A percentile compares a stretch with the other conserved stretches of the same genome.
Conservation (phyloP, 805 yeast genomes). For the Hanseniaspora meyeri region DNA sequence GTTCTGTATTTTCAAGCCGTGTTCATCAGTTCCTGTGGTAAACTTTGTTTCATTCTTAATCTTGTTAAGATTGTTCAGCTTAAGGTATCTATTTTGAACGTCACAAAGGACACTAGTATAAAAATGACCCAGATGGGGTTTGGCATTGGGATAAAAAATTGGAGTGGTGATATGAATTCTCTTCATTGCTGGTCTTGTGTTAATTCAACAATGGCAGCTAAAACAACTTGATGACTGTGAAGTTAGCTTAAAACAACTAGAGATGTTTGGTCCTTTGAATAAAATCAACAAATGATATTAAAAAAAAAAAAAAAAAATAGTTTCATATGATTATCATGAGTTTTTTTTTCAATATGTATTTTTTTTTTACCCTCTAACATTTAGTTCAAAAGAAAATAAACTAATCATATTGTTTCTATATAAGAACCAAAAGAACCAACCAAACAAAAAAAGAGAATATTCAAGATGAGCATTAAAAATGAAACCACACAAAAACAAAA, state of each 20-base stretch:
- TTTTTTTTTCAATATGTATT: no score
- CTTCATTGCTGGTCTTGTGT: not conserved
- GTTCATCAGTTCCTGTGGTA: slow-evolving; percentile 94
- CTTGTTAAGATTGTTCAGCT: slow-evolving; percentile 29
- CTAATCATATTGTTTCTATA: no score
- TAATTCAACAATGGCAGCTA: no score
- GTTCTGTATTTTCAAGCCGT: slow-evolving; percentile 83
- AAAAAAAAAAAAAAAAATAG: no score
- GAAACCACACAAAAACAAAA: not conserved
- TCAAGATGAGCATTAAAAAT: not conserved
- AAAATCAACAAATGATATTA: no score
- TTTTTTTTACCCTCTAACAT: not conserved
- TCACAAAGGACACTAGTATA: slow-evolving; percentile 81
- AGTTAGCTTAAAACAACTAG: no score
- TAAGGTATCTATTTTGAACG: slow-evolving; percentile 61
- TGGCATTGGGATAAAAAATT: slow-evolving; percentile 90
- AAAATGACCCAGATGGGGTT: slow-evolving; percentile 86
- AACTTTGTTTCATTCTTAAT: slow-evolving; percentile 33
- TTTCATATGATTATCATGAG: no score
- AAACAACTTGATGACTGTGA: no score
- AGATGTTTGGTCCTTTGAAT: no score
- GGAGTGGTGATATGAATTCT: slow-evolving; percentile 65
- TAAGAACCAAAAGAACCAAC: no score
- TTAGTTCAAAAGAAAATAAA: no score
- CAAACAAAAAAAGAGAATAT: not conserved